Evolutionary conservation across 2,329 filamentous ascomycete genomes (phyloP).

Genomic region (Phoma sp.): DNA sequence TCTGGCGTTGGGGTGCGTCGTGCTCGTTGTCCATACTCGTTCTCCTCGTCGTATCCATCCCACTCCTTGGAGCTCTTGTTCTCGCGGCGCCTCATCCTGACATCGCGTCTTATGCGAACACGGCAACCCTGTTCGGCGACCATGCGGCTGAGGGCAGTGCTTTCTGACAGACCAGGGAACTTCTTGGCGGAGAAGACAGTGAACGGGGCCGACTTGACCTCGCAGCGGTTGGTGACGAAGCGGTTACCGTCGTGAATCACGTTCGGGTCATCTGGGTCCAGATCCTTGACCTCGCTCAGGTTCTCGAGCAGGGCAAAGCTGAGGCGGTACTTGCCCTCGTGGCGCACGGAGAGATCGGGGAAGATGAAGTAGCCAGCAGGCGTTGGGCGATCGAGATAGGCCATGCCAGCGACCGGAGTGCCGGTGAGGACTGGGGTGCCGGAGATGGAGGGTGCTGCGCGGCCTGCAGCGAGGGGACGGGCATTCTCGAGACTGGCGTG

Average conservation of each 20-base stretch:
- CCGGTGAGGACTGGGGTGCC: conserved; percentile 88
- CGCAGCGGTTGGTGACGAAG: conserved; percentile 83
- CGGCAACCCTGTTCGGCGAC: conserved; percentile 97
- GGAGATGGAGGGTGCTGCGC: conserved; percentile 69
- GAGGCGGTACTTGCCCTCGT: conserved; percentile 91
- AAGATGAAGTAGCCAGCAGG: conserved; percentile 94
- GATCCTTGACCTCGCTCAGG: conserved; percentile 83
- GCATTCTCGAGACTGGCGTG: conserved; percentile 88
- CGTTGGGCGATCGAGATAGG: conserved; percentile 86
- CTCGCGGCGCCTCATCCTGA: conserved; percentile 86
- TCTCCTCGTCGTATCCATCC: conserved; percentile 68
- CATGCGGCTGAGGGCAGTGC: conserved; percentile 84
- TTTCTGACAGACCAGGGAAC: conserved; percentile 91
- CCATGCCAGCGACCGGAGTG: conserved; percentile 93
- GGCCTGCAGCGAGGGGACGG: conserved; percentile 81
- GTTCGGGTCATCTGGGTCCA: conserved; percentile 64
- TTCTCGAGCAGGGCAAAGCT: conserved; percentile 95
- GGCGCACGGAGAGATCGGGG: conserved; percentile 92
- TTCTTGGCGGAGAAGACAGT: conserved; percentile 97
- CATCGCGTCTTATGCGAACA: conserved; percentile 92
- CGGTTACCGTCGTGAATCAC: conserved; percentile 52
- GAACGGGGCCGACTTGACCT: conserved; percentile 88
- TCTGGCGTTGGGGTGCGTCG: conserved; percentile 61
- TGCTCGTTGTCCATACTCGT: conserved; percentile 54
- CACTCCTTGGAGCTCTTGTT: conserved; percentile 72